These are phyloP conservation scores for Heritiera fomes DNA, from an alignment of 345 rosid species.

Conservation along the genomic window DNA sequence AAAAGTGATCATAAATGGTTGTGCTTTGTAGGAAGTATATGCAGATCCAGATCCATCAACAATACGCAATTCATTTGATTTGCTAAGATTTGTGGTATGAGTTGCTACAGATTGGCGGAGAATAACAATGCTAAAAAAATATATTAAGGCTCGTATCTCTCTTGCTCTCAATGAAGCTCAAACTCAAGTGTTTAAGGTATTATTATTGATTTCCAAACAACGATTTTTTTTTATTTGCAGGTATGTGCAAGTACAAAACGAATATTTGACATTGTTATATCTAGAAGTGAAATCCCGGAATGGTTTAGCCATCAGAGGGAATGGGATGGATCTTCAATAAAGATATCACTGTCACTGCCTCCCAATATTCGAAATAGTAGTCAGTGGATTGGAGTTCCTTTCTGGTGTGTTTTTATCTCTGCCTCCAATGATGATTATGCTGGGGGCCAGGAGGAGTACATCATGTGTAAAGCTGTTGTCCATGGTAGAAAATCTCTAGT, in stretches of 20 bases:
- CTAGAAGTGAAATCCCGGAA: not conserved
- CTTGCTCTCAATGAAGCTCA: not conserved
- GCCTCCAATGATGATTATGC: too few relatives aligned
- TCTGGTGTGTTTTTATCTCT: conserved; percentile 17
- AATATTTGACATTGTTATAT: too few relatives aligned
- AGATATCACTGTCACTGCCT: not conserved
- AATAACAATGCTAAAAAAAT: not conserved
- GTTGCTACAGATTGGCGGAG: not conserved
- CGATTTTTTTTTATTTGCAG: not conserved
- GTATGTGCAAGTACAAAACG: not conserved
- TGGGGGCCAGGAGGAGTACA: too few relatives aligned
- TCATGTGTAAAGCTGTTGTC: too few relatives aligned
- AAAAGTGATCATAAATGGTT: not conserved
- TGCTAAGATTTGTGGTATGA: not conserved
- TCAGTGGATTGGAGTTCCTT: conserved; percentile 9
- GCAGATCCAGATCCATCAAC: not conserved
- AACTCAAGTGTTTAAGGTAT: too few relatives aligned
- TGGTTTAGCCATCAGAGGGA: not conserved
- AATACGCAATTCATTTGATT: too few relatives aligned
- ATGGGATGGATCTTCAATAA: not conserved
- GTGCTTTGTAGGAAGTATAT: not conserved
- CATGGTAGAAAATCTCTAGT: too few relatives aligned
- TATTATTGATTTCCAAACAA: not conserved
- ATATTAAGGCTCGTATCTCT: not conserved
- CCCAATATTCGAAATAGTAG: conserved; percentile 6